Evolutionary conservation across 2,329 filamentous ascomycete species (phyloP).

Genomic region (Rosellinia necatrix): DNA sequence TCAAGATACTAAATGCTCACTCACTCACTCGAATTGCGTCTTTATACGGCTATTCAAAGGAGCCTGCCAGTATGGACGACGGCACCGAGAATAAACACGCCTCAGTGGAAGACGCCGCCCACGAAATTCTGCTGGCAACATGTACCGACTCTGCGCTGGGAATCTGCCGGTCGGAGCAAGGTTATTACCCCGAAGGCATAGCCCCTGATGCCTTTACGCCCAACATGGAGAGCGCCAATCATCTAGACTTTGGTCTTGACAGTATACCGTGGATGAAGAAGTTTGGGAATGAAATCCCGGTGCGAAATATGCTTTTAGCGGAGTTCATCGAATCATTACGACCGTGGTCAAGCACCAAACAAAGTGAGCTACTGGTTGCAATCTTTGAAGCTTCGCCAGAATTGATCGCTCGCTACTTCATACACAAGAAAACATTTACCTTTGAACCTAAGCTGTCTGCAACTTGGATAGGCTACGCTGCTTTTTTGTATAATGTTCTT

Average conservation of each 20-base stretch:
- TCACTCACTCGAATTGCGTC: conserved; percentile 73
- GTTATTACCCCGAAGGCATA: conserved; percentile 79
- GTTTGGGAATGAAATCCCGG: conserved; percentile 67
- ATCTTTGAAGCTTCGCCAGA: conserved; percentile 86
- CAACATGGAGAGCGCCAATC: conserved; percentile 49
- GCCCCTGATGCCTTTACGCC: conserved; percentile 54
- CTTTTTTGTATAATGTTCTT: conserved; percentile 83
- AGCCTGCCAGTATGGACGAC: conserved; percentile 39
- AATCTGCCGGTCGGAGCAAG: conserved; percentile 74
- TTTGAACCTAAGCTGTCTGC: conserved; percentile 91
- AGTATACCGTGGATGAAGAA: conserved; percentile 71
- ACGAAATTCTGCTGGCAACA: conserved; percentile 74
- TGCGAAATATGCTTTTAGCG: conserved; percentile 79
- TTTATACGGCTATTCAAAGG: conserved; percentile 68
- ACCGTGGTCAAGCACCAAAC: conserved; percentile 79
- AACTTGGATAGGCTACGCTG: conserved; percentile 93
- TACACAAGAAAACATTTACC: conserved; percentile 76
- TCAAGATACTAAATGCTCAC: conserved; percentile 73
- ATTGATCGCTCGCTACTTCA: conserved; percentile 85
- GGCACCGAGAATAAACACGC: conserved; percentile 46
- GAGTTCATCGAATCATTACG: conserved; percentile 79
- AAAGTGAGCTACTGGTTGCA: conserved; percentile 78
- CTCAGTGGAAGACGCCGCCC: conserved; percentile 69
- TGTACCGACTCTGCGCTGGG: conserved; percentile 78
- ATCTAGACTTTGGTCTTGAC: conserved; percentile 69